Base-by-base conservation (phyloP, 257 asterid species). In the Scutellaria baicalensis region DNA sequence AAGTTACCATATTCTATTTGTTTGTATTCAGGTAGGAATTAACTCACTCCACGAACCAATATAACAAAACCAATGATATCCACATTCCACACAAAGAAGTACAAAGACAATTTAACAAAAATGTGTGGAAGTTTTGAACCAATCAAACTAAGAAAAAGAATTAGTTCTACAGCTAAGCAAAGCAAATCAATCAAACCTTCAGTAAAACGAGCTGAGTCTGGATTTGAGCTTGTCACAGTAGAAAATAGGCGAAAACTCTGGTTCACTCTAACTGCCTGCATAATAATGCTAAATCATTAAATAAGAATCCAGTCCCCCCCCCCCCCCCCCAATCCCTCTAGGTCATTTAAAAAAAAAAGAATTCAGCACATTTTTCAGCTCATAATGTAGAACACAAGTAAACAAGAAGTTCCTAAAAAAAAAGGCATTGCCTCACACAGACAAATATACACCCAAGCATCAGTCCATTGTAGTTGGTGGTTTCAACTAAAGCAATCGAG, bases 231-330 rank as follows among this genome's bases (percentile, higher is more conserved):
- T 52, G 91, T 84, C 80, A 94, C 80, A 0, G 99, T 94, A 71
- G 97, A 88, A 83, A 91, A 89, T 35, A 94, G 73, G 57, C 92
- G 95, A 76, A 94, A 94, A 59, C 79, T 80, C 71, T 85, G 87
- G 65, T 82, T 83, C 64, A 94, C 99, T 72, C 87, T 82, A 47
- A 91, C 78, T 52, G 86, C 90, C 99, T 93, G 94, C 84, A 83
- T 11, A 71, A 61, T 13, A 18, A 38, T 35, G 39, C 52, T 11
- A 14, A 36, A 71, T 23, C 38, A 20, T 57, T 13, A 36, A 66
- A 42, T 10, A 61, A 42, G 48, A 56, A 64, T 14, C 14, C 6
- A 59, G 23, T n/a, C n/a, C n/a, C n/a, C n/a, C n/a, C n/a, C n/a
- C n/a, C n/a, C n/a, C n/a, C n/a, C n/a, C n/a, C n/a, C n/a, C n/a